Evolutionary conservation across 176 grass and related monocot species (phyloP).

Genomic region (Carex littledalei): DNA sequence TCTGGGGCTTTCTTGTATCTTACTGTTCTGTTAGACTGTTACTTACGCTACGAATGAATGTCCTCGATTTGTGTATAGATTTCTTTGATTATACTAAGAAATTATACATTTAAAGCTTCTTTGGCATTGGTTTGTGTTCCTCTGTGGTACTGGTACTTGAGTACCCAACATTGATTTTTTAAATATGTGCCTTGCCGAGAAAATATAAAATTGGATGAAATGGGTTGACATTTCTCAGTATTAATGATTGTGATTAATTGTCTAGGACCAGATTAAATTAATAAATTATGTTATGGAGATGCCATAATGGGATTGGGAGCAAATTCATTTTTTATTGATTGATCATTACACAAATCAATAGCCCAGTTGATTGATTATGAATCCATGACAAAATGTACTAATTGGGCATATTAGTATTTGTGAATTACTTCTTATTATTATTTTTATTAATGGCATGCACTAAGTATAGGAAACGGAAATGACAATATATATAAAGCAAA

Average conservation of each 20-base stretch:
- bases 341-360: neutral
- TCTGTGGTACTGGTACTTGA: neutral
- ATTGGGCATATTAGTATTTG: neutral
- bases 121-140: neutral
- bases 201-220: neutral
- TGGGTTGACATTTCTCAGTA: neutral
- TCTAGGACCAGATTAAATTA: neutral
- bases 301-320: neutral
- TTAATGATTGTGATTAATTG: neutral
- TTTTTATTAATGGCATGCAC: neutral
- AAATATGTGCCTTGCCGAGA: neutral
- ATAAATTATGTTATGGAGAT: neutral
- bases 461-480: neutral
- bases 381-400: neutral
- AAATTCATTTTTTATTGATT: neutral
- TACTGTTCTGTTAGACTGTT: constrained; percentile 4
- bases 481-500: neutral
- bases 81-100: neutral
- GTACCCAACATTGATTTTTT: neutral
- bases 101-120: no score
- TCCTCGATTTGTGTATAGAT: neutral
- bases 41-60: neutral
- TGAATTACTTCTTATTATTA: neutral
- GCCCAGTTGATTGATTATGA: neutral
- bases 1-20: constrained; percentile 20